A percentile compares a stretch with the other conserved stretches of the same genome.
Evolutionary conservation across 305 asterid species (phyloP).

Genomic region (Caryopteris hybrid): DNA sequence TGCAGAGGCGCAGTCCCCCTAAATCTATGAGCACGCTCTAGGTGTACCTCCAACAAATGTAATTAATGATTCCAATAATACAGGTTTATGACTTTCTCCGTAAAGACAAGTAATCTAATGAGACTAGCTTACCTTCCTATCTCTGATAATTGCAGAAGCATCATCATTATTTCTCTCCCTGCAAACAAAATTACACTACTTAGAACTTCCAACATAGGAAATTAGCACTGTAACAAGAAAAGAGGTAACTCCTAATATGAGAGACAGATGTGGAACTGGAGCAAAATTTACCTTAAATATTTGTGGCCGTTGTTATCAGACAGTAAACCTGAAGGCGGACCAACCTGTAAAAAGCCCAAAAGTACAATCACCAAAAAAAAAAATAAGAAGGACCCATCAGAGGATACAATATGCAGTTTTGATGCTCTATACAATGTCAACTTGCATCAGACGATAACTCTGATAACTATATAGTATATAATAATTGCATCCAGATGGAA

Average conservation of each 20-base stretch:
- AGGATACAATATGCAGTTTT: neutral
- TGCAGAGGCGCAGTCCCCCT: too few species aligned
- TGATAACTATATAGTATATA: neutral
- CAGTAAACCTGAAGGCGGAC: conserved; percentile 29
- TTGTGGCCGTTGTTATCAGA: conserved; percentile 53
- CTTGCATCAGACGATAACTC: neutral
- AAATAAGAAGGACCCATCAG: conserved; percentile 1
- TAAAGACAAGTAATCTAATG: neutral
- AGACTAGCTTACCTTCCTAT: conserved; percentile 61
- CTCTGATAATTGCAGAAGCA: conserved; percentile 42
- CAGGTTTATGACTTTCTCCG: neutral
- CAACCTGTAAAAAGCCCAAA: conserved; percentile 33
- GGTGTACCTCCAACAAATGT: too few species aligned
- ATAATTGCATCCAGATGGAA: neutral
- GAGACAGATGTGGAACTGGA: neutral
- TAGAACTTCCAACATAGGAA: conserved; percentile 2
- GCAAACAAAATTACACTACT: conserved; percentile 16
- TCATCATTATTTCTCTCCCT: conserved; percentile 66
- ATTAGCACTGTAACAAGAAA: neutral
- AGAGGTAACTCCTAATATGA: neutral
- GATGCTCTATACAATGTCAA: neutral
- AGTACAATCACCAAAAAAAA: neutral
- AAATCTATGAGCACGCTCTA: too few species aligned
- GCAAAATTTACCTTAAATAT: conserved; percentile 49
- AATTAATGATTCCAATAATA: neutral